Conservation (phyloP, 805 yeast genomes). For the Metschnikowia chrysomelidarum region DNA sequence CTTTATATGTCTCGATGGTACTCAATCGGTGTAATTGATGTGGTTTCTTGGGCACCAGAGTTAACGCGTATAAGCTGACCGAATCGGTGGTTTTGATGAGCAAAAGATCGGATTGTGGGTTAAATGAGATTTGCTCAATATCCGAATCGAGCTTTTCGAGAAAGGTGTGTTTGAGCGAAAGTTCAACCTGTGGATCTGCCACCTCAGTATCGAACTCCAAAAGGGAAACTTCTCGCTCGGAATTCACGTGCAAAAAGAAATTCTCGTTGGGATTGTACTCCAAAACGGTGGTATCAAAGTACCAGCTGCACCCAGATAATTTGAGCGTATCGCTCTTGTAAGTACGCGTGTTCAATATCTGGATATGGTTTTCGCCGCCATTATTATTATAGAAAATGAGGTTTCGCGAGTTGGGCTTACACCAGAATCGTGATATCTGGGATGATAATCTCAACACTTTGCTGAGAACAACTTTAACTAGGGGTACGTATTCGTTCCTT, state of each 20-base stretch:
- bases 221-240: slow-evolving; percentile 26
- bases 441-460: slow-evolving; percentile 35
- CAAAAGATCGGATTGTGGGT: slow-evolving; percentile 17
- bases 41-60: background rate
- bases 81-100: slow-evolving; percentile 5
- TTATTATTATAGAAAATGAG: slow-evolving; percentile 33
- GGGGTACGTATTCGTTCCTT: slow-evolving; percentile 27
- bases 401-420: slow-evolving; percentile 39
- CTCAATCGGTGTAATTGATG: slow-evolving; percentile 2
- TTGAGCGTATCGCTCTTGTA: slow-evolving; percentile 28
- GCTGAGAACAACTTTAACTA: slow-evolving; percentile 27
- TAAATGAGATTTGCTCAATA: slow-evolving; percentile 12
- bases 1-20: background rate
- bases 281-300: slow-evolving; percentile 21
- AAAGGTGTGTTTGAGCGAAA: slow-evolving; percentile 6
- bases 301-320: slow-evolving; percentile 32
- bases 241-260: slow-evolving; percentile 30
- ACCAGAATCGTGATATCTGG: slow-evolving; percentile 33
- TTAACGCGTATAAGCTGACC: slow-evolving; percentile 1
- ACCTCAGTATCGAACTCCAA: slow-evolving; percentile 11
- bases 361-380: slow-evolving; percentile 26
- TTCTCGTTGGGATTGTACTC: slow-evolving; percentile 26
- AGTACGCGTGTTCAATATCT: slow-evolving; percentile 33
- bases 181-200: too few relatives aligned
- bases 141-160: slow-evolving; percentile 8